Base-by-base conservation (phyloP, 148 eudicot genomes). In the Fagopyrum homotropicum region DNA sequence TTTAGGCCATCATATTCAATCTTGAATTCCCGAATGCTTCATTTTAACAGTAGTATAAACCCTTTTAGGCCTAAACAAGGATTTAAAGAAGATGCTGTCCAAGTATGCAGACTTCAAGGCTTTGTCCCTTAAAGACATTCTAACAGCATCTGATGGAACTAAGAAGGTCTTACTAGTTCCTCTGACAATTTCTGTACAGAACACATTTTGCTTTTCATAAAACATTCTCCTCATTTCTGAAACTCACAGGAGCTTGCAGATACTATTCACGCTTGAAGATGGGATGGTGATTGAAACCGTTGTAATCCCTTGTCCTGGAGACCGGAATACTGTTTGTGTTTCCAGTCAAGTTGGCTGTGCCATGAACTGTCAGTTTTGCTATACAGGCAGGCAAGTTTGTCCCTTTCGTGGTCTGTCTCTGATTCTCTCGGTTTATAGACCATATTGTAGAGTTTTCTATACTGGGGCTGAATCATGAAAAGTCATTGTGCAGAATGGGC, bases 261-360 rank as follows among this genome's bases (percentile, higher is more conserved):
- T 95, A 78, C 76, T 95, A 76, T 95, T 90, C 83, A 85, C 88
- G 16, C 84, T 95, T 90, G 92, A 89, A 75, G 98, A 92, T 83
- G 97, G 93, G 64, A 82, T 86, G 77, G 97, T 92, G 75, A 89
- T 95, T 74, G 97, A 95, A 83, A 95, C 98, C 12, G 96, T 95
- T 59, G 84, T 95, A 45, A 95, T 92, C 74, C 97, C 93, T 79
- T 87, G 91, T 75, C 83, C 77, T 45, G 78, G 91, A 72, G 98
- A 93, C 17, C 83, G 98, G 74, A 94, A 76, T 74, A 94, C 97
- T 59, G 93, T 95, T 14, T 95, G 98, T 82, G 96, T 95, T 80
- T 94, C 98, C 16, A 95, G 96, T 84, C 98, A 95, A 89, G 97
- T 95, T 77, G 97, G 97, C 11, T 95, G 98, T 80, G 98, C 91